Evolutionary conservation across 441 rosid species (phyloP), one percentile per base, ranked within the genome.

Genomic region (Pelargonium australe): DNA sequence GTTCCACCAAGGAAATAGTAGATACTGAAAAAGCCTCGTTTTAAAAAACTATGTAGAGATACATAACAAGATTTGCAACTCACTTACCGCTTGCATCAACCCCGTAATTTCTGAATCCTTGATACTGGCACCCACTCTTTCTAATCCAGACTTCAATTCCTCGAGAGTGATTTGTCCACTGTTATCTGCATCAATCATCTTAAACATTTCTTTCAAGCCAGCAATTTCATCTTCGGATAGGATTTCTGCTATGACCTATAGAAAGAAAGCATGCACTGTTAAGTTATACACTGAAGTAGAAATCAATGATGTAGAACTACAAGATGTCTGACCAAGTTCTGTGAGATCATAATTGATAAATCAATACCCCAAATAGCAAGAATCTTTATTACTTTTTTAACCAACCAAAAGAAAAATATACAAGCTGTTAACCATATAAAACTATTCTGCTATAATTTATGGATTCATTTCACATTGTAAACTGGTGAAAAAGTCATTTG

Each of bases 191-290:
- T 94, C 97, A 70, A 94, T 94, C 97, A 88, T 91, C 85, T 87
- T 94, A 82, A 94, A 91, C 96, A 91, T 91, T 86, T 91, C 87
- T 69, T 82, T 94, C 61, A 94, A 72, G 55, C 99, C 96, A 6
- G 94, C 96, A 68, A 94, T 91, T 77, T 94, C 97, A 66, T 88
- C 96, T 81, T 91, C 96, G 2, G 99, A 91, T 13, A 94, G 81
- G 80, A 80, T 88, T 69, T 94, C 96, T 61, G 99, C 96, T 76
- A 94, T 91, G 23, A 91, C 92, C 99, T 94, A 71, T 20, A 71
- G 69, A 65, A 40, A 66, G 10, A 65, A 70, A 70, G 44, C 58
- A 7, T 55, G 19, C 70, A 40, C 67, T 12, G 40, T 20, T 65
- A 58, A 65, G 67, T 40, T 62, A 65, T 28, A 49, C 17, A 13